Percentiles rank a stretch among this genome's conserved stretches.
Conservation (phyloP, 306 rosid species). For the Calophaca sinica region DNA sequence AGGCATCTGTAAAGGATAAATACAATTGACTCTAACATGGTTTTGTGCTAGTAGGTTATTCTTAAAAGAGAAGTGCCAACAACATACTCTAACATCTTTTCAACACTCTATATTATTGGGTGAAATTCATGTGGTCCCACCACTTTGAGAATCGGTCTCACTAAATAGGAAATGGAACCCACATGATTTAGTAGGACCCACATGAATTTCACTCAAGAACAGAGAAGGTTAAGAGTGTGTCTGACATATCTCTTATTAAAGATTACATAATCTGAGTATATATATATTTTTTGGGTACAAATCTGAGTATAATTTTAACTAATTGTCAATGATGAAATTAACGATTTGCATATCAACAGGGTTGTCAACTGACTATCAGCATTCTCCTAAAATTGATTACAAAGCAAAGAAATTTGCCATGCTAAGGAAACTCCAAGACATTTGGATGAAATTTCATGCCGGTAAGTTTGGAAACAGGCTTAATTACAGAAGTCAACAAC, state of each 20-base stretch:
- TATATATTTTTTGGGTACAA: no score
- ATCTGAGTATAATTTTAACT: slow-evolving; percentile 14
- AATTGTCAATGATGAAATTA: not conserved
- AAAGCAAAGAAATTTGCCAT: slow-evolving; percentile 1
- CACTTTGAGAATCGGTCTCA: no score
- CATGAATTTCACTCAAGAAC: not conserved
- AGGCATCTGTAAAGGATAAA: slow-evolving; percentile 16
- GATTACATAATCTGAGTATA: not conserved
- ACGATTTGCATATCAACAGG: slow-evolving; percentile 22
- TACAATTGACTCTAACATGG: not conserved
- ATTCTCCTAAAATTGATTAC: slow-evolving; percentile 19
- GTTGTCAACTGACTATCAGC: slow-evolving; percentile 12
- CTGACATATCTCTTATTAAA: not conserved
- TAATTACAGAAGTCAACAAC: not conserved
- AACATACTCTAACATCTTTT: not conserved
- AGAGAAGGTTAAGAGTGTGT: not conserved
- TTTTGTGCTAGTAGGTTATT: not conserved
- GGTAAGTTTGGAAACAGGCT: not conserved
- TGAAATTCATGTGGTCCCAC: not conserved
- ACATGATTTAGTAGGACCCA: not conserved
- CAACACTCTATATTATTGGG: no score
- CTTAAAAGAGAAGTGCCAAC: not conserved
- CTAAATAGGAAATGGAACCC: not conserved
- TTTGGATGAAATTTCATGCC: slow-evolving; percentile 4
- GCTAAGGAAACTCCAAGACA: slow-evolving; percentile 18